Base-by-base conservation (phyloP, 768 basidiomycete species). In the Russula virescens region DNA sequence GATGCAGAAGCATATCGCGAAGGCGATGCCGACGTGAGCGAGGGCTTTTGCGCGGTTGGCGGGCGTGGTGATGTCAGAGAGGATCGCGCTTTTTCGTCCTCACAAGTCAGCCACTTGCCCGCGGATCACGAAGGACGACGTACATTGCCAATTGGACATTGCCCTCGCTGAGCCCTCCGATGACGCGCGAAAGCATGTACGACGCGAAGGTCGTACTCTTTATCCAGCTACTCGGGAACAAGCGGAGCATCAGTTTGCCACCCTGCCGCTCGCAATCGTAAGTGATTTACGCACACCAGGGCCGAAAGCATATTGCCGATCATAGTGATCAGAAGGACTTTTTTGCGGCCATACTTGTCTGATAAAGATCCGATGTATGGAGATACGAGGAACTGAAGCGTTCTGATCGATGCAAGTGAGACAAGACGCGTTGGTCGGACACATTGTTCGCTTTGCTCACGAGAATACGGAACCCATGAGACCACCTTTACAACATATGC, bases 121-220 rank as follows among this genome's bases (percentile, higher is more conserved):
- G 21, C 43, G 14, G 43, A 45, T 55, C n/a, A 11, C 28, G 16
- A 31, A 14, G 25, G 34, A 40, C 35, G 26, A 81, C 88, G 68
- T 71, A 94, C 94, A 94, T 94, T 50, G 91, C 89, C 49, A 99
- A 79, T 72, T 99, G 96, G 13, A 98, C 96, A 71, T 99, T 99
- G 49, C 96, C 96, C 77, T 99, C 96, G 69, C 91, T 93, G 10
- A 98, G 78, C 4, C 96, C 96, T 11, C 95, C 95, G 40, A 98
- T 85, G 6, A 98, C 79, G 16, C 96, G 84, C 10, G 94, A 94
- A 26, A 95, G 82, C 79, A 94, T 80, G 71, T 92, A 98, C 0
- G 90, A 87, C 1, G 88, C 89, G 73, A 97, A 98, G 0, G 89
- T 85, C 2, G 94, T 94, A 0, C 93, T 93, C 70, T 87, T 82